Evolutionary conservation across 305 asterid genomes (phyloP), one percentile per base, ranked within the genome.

Genomic region (Ajuga reptans): DNA sequence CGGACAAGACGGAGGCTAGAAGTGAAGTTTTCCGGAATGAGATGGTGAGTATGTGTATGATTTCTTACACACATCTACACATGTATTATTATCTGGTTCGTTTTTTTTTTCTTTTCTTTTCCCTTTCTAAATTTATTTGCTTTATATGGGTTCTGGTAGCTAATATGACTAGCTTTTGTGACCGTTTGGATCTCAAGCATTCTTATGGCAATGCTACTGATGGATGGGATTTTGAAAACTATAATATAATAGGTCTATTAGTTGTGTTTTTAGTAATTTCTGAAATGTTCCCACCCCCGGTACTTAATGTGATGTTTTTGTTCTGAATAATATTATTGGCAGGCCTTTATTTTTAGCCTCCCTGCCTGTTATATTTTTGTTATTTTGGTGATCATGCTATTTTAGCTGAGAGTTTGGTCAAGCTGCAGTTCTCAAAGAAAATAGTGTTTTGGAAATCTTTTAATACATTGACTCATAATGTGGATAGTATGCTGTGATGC

Each of bases 21-120:
- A 68, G 79, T 39, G 82, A 72, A 73, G 58, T 47, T 74, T 77
- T 66, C 57, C 80, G 84, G 84, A 79, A 85, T 87, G 95, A 84
- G 84, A 87, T 85, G 91, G 95, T 85, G 62, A 68, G 93, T 68
- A 27, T 50, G 59, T 61, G 42, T 43, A 8, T 53, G 7, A 55
- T 64, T 59, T 64, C 63, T 46, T 71, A 14, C 11, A 12, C 57
- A 9, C 45, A 36, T 71, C 36, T 0, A 31, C 36, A 31, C 6
- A 1, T 31, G 36, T 31, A 31, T 3, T 1, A 31, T 3, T 31
- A 3, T 31, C 36, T 43, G 54, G 42, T 59, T 16, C 9, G 43
- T 17, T 5, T 42, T 49, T 66, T 56, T 2, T 0, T 41, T 6
- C 12, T 9, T 24, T 14, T n/a, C 12, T 31, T 72, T 59, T 58